Base-by-base conservation (phyloP, 2,329 filamentous ascomycete species). In the Trichoderma pleuroti region DNA sequence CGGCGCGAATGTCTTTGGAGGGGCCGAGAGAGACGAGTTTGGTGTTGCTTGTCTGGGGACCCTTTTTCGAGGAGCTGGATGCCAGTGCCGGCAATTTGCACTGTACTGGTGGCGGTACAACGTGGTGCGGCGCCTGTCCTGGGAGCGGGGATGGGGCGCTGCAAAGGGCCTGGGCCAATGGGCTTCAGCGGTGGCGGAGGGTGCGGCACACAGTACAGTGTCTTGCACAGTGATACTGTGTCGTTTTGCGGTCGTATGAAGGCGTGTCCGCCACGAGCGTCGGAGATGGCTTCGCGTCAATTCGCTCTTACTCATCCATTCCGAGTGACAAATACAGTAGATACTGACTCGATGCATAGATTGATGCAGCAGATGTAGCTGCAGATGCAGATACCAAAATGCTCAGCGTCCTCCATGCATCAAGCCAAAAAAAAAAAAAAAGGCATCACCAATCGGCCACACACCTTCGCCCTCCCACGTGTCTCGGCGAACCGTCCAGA, bases 61-160 rank as follows among this genome's bases (percentile, higher is more conserved):
- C 39, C 42, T 64, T 64, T 64, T 64, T 64, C 52, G 34, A 67
- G 36, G 52, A 59, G n/a, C 64, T 34, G 39, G 39, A 26, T 56
- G 9, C 39, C 30, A 5, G 14, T 56, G 30, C n/a, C 8, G 16
- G 62, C 32, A 52, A 52, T 46, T 6, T 39, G 64, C 54, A 67
- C 64, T 67, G 64, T 67, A 10, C 24, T 32, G 26, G 64, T 59
- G 64, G 52, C 64, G 34, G 54, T 24, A 59, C 64, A 32, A 32
- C 26, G 54, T 59, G 54, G 34, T 49, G 28, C 21, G 24, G 61
- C 52, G 42, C 61, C 61, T 67, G 46, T 57, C 42, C 24, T 34
- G 21, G 24, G 34, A 46, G 26, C n/a, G 34, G 54, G 36, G 26
- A 59, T 39, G 49, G 49, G 63, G 63, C 63, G 26, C 34, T 32